phyloP scores from a whole-genome alignment of 139 green algal species.

The Closterium sp. region DNA sequence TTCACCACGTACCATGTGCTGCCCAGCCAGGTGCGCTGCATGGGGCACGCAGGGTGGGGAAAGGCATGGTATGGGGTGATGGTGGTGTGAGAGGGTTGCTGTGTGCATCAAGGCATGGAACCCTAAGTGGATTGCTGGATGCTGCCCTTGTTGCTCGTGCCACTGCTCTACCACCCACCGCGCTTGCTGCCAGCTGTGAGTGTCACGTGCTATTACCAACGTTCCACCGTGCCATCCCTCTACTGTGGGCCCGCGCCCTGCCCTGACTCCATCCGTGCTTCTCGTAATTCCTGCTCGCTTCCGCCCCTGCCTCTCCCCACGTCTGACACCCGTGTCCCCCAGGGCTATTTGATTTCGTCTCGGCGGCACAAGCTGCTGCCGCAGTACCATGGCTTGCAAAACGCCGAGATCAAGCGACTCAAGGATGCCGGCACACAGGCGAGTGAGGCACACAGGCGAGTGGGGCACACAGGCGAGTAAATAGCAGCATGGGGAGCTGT shows the following conservation, averaged over 20 bases:
- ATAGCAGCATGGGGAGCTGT: too few species aligned
- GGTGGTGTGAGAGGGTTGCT: background rate
- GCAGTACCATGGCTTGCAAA: slow-evolving; percentile 58
- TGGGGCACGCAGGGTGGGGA: too few species aligned
- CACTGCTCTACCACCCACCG: too few species aligned
- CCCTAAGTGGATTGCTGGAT: too few species aligned
- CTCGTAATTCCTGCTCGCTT: background rate
- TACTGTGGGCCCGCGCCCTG: too few species aligned
- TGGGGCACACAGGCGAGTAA: slow-evolving; percentile 42
- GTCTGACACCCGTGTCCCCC: background rate
- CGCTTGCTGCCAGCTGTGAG: too few species aligned
- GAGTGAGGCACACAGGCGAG: too few species aligned
- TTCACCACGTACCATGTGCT: slow-evolving; percentile 75
- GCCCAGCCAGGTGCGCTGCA: slow-evolving; percentile 55
- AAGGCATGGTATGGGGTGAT: too few species aligned
- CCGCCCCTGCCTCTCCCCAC: too few species aligned
- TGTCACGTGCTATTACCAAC: too few species aligned
- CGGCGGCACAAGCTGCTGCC: slow-evolving; percentile 70
- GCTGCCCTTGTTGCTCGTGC: too few species aligned
- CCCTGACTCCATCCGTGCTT: background rate
- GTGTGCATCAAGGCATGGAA: background rate
- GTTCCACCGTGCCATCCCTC: too few species aligned
- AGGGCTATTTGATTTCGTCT: slow-evolving; percentile 70
- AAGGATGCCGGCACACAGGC: slow-evolving; percentile 46
- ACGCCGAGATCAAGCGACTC: slow-evolving; percentile 48